These are phyloP conservation scores for Eucalyptus tenuipes DNA, from an alignment of 345 rosid genomes.

Conservation along the genomic window DNA sequence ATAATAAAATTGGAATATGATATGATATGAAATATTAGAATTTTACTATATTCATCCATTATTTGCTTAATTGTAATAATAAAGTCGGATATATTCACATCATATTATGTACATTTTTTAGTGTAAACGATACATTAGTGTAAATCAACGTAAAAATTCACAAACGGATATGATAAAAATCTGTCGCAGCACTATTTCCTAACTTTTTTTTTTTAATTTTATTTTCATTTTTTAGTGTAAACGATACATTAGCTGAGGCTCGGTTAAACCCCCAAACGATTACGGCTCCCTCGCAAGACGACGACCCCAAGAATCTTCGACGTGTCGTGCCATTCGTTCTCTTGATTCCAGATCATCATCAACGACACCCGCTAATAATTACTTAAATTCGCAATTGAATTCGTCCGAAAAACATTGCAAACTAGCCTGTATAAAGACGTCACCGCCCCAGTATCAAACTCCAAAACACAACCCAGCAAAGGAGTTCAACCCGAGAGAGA, in stretches of 20 bases:
- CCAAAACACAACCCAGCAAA: background rate
- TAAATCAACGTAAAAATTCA: too few relatives aligned
- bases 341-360: background rate
- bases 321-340: background rate
- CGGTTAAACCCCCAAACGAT: background rate
- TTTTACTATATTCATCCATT: too few relatives aligned
- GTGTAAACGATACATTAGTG: too few relatives aligned
- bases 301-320: background rate
- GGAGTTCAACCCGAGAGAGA: background rate
- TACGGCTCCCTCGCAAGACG: background rate
- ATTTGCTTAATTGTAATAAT: too few relatives aligned
- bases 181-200: too few relatives aligned
- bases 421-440: background rate
- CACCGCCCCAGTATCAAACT: background rate
- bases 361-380: background rate
- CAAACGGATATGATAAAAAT: too few relatives aligned
- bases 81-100: too few relatives aligned
- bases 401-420: background rate
- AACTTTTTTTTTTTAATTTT: too few relatives aligned
- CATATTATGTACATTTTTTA: too few relatives aligned
- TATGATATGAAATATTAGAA: too few relatives aligned
- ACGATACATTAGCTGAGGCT: background rate
- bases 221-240: too few relatives aligned
- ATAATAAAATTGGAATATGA: fast-evolving
- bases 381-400: background rate